A percentile compares a stretch with the other conserved stretches of the same genome.
phyloP scores from a whole-genome alignment of 225 moss, liverwort and hornwort species.

The Marchantia paleacea region DNA sequence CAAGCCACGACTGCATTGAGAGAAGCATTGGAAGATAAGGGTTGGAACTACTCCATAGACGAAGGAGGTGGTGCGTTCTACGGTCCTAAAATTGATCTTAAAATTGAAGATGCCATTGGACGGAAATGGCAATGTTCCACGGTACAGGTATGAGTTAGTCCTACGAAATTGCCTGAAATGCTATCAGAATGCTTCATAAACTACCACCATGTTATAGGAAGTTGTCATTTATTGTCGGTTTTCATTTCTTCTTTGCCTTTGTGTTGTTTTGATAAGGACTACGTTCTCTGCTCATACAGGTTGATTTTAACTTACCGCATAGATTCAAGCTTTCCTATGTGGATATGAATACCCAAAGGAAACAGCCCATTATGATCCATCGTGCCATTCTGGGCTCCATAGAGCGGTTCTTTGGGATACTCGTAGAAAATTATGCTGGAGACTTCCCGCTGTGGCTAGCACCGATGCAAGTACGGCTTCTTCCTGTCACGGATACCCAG shows the following conservation, averaged over 20 bases:
- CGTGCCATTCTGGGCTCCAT: conserved; percentile 92
- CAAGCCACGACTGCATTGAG: conserved; percentile 70
- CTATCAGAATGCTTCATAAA: not conserved
- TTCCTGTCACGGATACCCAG: conserved; percentile 87
- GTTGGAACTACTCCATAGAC: conserved; percentile 89
- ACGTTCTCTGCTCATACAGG: conserved; percentile 36
- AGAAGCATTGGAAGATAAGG: conserved; percentile 85
- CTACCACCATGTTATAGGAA: too few relatives aligned
- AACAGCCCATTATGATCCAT: conserved; percentile 98
- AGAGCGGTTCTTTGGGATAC: conserved; percentile 90
- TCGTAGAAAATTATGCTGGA: conserved; percentile 94
- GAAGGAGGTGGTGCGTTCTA: conserved; percentile 99
- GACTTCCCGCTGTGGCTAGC: conserved; percentile 98
- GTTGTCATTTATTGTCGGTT: not conserved
- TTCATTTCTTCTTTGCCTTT: not conserved
- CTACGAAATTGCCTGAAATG: not conserved
- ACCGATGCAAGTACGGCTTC: conserved; percentile 73
- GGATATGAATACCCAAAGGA: conserved; percentile 67
- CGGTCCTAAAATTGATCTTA: conserved; percentile 95
- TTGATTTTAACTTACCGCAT: conserved; percentile 93
- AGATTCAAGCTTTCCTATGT: conserved; percentile 85
- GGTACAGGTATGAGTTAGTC: conserved; percentile 50
- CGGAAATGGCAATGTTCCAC: conserved; percentile 99
- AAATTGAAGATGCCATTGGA: conserved; percentile 98
- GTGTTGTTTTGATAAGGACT: not conserved